Evolutionary conservation across 257 asterid genomes (phyloP), one percentile per base, ranked within the genome.

Genomic region (Coffea eugenioides): DNA sequence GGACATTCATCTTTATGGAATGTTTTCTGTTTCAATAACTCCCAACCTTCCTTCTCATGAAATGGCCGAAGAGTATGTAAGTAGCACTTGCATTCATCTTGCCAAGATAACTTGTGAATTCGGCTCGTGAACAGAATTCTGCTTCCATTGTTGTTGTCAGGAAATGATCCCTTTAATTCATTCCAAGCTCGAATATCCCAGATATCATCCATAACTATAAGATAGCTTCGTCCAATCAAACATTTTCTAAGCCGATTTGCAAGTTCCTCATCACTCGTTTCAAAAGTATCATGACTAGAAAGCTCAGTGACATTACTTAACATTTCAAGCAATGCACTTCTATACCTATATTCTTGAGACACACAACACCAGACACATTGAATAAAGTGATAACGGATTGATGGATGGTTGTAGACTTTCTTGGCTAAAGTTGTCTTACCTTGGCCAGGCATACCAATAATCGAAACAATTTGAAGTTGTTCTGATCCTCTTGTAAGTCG

Each of bases 341-440:
- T 67, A 41, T 8, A 12, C 0, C 20, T 3, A 70, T 76, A 56
- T 21, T 21, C 61, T 39, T 81, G 87, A 8, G 85, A 73, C 18
- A 83, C 76, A 15, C 67, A 75, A 21, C 78, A 21, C 86, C 84
- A 86, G 18, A 75, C 82, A 6, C 57, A 59, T 61, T 34, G 52
- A 23, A 79, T 27, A 73, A 86, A 86, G 36, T 73, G 74, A 34
- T 46, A 21, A 18, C 11, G 15, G 11, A 69, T 67, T 14, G 16
- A 25, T 13, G 76, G 64, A 69, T 84, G 81, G 0, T 61, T 77
- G 54, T 46, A 86, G 4, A 73, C 34, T 57, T 61, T 68, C 65
- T 59, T 84, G 49, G 82, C 83, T 0, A 86, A 62, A 69, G 86
- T 84, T 54, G 88, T 86, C 86, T 86, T 86, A 11, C 89, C 71